Percentiles rank a stretch among this genome's conserved stretches.
Evolutionary conservation across 495 filamentous ascomycete species (phyloP).

Genomic region (Xanthoparmelia taractica): DNA sequence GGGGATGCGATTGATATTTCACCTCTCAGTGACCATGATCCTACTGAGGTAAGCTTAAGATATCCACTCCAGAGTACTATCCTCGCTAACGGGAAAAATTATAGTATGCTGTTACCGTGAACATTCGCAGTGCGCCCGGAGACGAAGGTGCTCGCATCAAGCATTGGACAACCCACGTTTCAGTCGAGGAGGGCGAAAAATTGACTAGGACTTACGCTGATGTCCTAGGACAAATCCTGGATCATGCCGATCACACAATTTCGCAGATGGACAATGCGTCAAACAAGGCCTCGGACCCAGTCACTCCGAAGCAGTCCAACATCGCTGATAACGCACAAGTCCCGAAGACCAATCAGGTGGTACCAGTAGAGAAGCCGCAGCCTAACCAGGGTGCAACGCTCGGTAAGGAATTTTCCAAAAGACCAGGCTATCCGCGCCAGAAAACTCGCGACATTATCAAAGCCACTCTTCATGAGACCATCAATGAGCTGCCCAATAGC

Average conservation of each 20-base stretch:
- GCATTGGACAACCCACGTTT: constrained; percentile 43
- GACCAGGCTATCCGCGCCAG: not conserved
- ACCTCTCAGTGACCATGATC: constrained; percentile 38
- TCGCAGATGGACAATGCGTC: constrained; percentile 5
- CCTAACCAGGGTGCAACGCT: not conserved
- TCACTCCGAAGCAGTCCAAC: not conserved
- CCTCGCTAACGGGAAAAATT: not conserved
- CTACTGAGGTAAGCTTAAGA: constrained; percentile 32
- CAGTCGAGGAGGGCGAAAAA: constrained; percentile 34
- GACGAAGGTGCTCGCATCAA: constrained; percentile 41
- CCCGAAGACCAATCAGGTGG: not conserved
- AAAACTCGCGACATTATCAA: not conserved
- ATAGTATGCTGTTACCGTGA: constrained; percentile 40
- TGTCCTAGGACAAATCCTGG: constrained; percentile 19
- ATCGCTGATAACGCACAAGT: not conserved
- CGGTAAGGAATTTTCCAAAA: not conserved
- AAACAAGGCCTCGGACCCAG: not conserved
- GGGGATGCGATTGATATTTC: constrained; percentile 34
- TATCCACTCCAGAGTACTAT: not conserved
- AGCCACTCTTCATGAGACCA: not conserved
- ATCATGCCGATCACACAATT: constrained; percentile 19
- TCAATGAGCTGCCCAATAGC: not conserved
- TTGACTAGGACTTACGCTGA: constrained; percentile 21
- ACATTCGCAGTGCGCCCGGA: constrained; percentile 39
- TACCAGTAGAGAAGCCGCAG: not conserved